Conservation (phyloP, 1,284 basidiomycete species). For the Phenoliferia sp. region DNA sequence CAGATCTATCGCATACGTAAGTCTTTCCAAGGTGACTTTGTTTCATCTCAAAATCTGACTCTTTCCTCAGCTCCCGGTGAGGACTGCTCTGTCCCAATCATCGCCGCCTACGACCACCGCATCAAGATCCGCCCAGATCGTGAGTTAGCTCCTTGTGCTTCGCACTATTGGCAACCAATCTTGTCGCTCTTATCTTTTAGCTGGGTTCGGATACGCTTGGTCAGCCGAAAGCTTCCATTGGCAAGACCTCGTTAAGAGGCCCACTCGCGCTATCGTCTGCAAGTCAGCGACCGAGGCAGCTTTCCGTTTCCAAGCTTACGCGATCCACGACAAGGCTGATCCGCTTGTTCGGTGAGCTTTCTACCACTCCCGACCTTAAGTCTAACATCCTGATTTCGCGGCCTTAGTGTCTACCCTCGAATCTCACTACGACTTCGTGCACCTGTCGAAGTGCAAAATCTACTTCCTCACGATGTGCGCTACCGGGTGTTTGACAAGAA, state of each 20-base stretch:
- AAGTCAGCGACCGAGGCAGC: constrained; percentile 84
- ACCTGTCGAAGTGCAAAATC: constrained; percentile 92
- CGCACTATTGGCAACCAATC: not conserved
- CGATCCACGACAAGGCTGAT: constrained; percentile 70
- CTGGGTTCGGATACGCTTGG: constrained; percentile 94
- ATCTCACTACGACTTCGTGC: constrained; percentile 84
- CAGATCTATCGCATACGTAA: constrained; percentile 77
- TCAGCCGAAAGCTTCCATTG: constrained; percentile 75
- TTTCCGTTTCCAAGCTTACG: constrained; percentile 93
- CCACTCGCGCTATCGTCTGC: constrained; percentile 77
- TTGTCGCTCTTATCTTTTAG: constrained; percentile 45
- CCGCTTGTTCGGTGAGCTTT: constrained; percentile 54
- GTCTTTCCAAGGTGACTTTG: constrained; percentile 41
- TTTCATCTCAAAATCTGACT: not conserved
- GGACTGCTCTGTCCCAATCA: constrained; percentile 84
- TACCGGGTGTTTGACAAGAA: constrained; percentile 96
- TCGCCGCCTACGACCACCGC: constrained; percentile 76
- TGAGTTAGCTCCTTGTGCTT: constrained; percentile 47
- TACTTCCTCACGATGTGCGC: constrained; percentile 90
- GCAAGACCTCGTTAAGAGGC: constrained; percentile 79
- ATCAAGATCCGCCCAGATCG: constrained; percentile 89
- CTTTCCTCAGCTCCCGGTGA: constrained; percentile 65
- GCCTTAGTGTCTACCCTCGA: constrained; percentile 69
- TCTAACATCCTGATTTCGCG: not conserved
- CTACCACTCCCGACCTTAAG: not conserved